Conservation (phyloP, 2,329 filamentous ascomycete species). For the Annulohypoxylon truncatum region DNA sequence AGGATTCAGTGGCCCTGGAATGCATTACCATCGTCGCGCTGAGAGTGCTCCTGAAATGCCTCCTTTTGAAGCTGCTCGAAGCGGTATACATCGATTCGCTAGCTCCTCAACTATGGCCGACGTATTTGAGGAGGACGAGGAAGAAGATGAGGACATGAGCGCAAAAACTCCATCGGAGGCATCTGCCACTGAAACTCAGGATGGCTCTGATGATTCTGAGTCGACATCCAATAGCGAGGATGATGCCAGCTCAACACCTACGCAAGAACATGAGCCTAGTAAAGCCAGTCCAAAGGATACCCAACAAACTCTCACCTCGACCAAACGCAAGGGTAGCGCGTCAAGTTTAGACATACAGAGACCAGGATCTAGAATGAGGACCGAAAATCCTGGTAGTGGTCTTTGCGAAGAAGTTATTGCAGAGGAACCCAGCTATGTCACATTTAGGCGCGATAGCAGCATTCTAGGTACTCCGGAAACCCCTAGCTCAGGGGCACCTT, state of each 20-base stretch:
- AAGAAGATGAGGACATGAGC: constrained; percentile 63
- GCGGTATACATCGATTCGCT: constrained; percentile 70
- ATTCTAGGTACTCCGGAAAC: constrained; percentile 51
- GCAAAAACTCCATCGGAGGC: constrained; percentile 45
- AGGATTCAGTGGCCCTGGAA: constrained; percentile 74
- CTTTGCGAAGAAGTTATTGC: constrained; percentile 64
- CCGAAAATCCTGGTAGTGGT: constrained; percentile 62
- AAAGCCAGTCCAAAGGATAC: constrained; percentile 30
- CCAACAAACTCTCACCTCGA: constrained; percentile 32
- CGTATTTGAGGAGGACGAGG: constrained; percentile 87
- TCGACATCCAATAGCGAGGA: constrained; percentile 43
- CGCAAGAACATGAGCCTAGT: constrained; percentile 46
- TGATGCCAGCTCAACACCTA: constrained; percentile 47
- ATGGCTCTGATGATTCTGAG: constrained; percentile 42
- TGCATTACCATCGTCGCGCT: constrained; percentile 81
- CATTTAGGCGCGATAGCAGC: constrained; percentile 54
- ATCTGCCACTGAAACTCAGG: constrained; percentile 44
- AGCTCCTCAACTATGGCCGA: constrained; percentile 83
- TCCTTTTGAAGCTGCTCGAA: constrained; percentile 73
- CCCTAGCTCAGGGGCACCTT: constrained; percentile 58
- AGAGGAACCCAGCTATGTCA: constrained; percentile 56
- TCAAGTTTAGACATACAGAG: constrained; percentile 56
- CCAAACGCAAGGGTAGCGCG: constrained; percentile 60
- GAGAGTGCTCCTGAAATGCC: constrained; percentile 85
- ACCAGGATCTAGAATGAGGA: constrained; percentile 56